These are phyloP conservation scores for Graphium sp. DNA, from an alignment of 2,329 filamentous ascomycete species.

Conservation along the genomic window DNA sequence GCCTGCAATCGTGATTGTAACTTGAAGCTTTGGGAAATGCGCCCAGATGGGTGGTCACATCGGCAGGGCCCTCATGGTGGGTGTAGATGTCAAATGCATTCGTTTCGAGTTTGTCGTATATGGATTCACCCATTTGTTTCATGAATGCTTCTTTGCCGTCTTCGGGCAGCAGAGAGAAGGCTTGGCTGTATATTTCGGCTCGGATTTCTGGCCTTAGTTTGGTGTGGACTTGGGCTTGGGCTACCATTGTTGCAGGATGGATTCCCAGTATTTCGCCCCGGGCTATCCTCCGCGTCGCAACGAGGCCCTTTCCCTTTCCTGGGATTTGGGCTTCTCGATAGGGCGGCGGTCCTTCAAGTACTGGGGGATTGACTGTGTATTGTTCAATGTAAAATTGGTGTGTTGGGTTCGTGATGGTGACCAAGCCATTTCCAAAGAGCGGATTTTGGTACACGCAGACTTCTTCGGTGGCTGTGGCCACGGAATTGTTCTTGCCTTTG, in stretches of 20 bases:
- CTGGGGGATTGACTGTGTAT: background rate
- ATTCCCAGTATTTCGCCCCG: conserved; percentile 18
- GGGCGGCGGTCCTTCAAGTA: conserved; percentile 6
- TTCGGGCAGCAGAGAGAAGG: background rate
- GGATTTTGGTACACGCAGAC: background rate
- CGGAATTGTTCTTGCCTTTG: no score
- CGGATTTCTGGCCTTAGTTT: conserved; percentile 12
- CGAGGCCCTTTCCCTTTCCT: conserved; percentile 17
- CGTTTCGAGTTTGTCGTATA: background rate
- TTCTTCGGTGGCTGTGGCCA: no score
- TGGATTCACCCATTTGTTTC: background rate
- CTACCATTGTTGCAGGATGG: conserved; percentile 13
- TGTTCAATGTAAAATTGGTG: background rate
- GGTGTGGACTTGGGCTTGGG: conserved; percentile 11
- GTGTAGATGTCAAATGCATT: conserved; percentile 6
- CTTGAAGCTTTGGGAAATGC: conserved; percentile 16
- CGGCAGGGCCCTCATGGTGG: conserved; percentile 8
- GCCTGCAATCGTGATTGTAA: conserved; percentile 21
- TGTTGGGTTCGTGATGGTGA: background rate
- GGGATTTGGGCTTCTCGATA: conserved; percentile 13
- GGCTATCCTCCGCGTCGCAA: conserved; percentile 16
- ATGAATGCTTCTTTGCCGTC: background rate
- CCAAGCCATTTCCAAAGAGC: background rate
- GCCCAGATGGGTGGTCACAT: conserved; percentile 16
- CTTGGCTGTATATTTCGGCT: background rate